A percentile compares a stretch with the other conserved stretches of the same genome.
Conservation (phyloP, 345 rosid genomes). For the Brassica cretica region DNA sequence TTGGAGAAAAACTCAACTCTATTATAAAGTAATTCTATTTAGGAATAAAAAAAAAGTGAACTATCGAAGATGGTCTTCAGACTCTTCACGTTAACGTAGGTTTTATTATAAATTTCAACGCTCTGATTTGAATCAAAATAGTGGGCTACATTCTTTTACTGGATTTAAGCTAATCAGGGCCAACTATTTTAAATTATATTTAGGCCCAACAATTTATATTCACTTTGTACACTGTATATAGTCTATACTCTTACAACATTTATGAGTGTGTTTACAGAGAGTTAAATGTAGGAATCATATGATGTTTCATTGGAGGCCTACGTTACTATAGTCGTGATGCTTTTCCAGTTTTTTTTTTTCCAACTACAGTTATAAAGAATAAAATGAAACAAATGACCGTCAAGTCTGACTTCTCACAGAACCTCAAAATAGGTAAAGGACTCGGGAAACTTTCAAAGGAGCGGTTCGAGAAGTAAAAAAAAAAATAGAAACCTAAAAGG, state of each 20-base stretch:
- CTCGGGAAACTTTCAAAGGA: background rate
- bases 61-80: no score
- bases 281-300: background rate
- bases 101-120: no score
- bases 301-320: background rate
- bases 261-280: background rate
- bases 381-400: no score
- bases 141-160: constrained; percentile 3
- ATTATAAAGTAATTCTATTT: no score
- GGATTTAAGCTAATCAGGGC: background rate
- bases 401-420: constrained; percentile 40
- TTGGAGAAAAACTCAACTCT: no score
- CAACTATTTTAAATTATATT: background rate
- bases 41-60: no score
- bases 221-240: background rate
- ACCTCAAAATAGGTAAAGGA: constrained; percentile 43
- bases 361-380: background rate
- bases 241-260: background rate
- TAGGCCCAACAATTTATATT: constrained; percentile 15
- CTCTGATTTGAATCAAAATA: background rate
- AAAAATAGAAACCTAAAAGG: background rate
- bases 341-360: background rate
- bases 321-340: background rate
- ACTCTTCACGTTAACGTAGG: no score
- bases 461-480: background rate